phyloP scores from a whole-genome alignment of 306 rosid genomes.

The Quercus rubra region DNA sequence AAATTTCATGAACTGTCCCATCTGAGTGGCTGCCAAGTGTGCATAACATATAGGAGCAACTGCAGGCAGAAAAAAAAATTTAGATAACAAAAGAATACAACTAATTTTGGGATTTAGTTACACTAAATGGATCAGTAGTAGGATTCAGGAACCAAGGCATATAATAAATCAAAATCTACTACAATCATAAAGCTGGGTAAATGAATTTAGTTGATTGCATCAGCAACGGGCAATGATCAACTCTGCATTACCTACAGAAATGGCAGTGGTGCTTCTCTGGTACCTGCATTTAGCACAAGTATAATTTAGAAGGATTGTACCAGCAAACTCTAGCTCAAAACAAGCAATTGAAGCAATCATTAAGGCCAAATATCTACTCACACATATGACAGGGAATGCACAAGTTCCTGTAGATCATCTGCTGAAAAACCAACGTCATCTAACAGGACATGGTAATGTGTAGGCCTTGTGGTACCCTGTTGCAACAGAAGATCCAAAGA shows the following conservation, averaged over 20 bases:
- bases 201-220: too few species aligned
- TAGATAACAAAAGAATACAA: background rate
- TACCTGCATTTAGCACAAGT: conserved; percentile 43
- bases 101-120: background rate
- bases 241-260: conserved; percentile 68
- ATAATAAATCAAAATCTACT: background rate
- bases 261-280: conserved; percentile 93
- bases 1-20: conserved; percentile 73
- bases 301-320: background rate
- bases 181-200: background rate
- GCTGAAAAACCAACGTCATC: conserved; percentile 84
- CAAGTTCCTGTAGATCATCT: conserved; percentile 87
- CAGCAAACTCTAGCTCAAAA: background rate
- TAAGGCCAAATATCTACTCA: conserved; percentile 40
- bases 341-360: background rate
- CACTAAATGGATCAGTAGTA: background rate
- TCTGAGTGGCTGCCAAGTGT: conserved; percentile 80
- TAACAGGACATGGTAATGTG: conserved; percentile 78
- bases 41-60: conserved; percentile 97
- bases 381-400: conserved; percentile 93
- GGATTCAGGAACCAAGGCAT: background rate
- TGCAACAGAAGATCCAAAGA: background rate
- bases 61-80: conserved; percentile 16
- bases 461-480: conserved; percentile 92
- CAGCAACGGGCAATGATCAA: background rate